Evolutionary conservation across 768 basidiomycete species (phyloP), one percentile per base, ranked within the genome.

Genomic region (Tubosaeta sp.): DNA sequence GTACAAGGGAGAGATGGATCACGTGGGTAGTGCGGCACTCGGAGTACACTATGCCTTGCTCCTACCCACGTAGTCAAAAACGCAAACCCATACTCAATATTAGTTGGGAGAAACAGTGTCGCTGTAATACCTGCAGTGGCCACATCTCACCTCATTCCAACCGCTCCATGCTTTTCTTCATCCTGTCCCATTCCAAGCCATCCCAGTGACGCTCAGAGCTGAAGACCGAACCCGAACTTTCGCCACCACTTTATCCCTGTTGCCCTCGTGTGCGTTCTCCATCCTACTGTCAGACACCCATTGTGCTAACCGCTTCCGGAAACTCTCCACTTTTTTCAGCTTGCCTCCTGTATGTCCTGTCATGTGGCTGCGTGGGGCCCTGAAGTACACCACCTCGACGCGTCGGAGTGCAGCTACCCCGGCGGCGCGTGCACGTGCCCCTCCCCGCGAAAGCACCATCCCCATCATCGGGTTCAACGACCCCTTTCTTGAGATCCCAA

Each of bases 381-480:
- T 14, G 35, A n/a, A 35, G 37, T 54, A 56, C 4, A 54, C 35
- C 26, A 54, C 44, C 17, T 52, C 39, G 27, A 41, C 25, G 9
- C 52, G 41, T 50, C 39, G 51, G 34, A 63, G 56, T 5, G 56
- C 3, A 9, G 54, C 46, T 14, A 49, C 42, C 8, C 38, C 48
- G 1, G 50, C 43, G 31, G 43, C 48, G 25, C 44, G 38, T 3
- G 49, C 55, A 25, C 11, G n/a, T 9, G 41, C 12, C 4, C 46
- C 56, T 25, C 16, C 27, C 12, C 52, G 58, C 16, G 53, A 63
- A 25, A 43, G 50, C 32, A 52, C 25, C 55, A 57, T 59, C 8
- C 35, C 26, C 42, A 51, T n/a, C 17, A 60, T 46, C 25, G 25
- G 14, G 3, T 58, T 52, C 34, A 62, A 34, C 52, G 33, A 47